Base-by-base conservation (phyloP, 768 basidiomycete species). In the Mycena vulgaris region DNA sequence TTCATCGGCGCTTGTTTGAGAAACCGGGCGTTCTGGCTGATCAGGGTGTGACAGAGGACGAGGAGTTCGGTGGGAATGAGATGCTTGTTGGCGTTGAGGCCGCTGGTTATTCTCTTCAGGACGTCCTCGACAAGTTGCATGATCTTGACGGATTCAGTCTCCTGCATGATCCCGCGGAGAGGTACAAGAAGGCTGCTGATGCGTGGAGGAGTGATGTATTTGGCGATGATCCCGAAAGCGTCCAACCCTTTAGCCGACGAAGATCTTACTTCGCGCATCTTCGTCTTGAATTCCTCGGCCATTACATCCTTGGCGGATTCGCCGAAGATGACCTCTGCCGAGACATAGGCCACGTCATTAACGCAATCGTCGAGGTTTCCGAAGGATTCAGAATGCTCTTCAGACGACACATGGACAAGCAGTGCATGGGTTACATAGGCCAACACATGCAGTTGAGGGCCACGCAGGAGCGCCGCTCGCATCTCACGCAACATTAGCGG, bases 381-480 rank as follows among this genome's bases (percentile, higher is more conserved):
- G 77, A 97, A 95, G 0, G 78, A 75, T 2, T 83, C 77, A 33
- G 87, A 81, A 76, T 89, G 81, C 6, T 91, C 89, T 0, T 85
- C 84, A 0, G 89, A 84, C 0, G 95, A 96, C 51, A 97, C 87
- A 64, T 95, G 89, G n/a, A 91, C 88, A 40, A 99, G 84, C 23
- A 99, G 81, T 0, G 94, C 88, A 75, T 99, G 97, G 0, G 89
- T 87, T 2, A 92, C 91, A 70, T 92, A 93, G 1, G 97, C 96
- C 33, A 98, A 85, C 21, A 99, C 90, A 78, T 99, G 97, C 0
- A 98, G 87, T 63, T 99, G 97, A 1, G 98, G 97, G 8, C 98
- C 98, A 23, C 97, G 93, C 39, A 90, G 76, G 31, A 99, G 88
- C 1, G 97, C 95, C 0, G 85, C 89, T n/a, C 94, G 88, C 56